These are phyloP conservation scores for Gardenia jasminoides DNA, from an alignment of 257 asterid species.

Conservation along the genomic window DNA sequence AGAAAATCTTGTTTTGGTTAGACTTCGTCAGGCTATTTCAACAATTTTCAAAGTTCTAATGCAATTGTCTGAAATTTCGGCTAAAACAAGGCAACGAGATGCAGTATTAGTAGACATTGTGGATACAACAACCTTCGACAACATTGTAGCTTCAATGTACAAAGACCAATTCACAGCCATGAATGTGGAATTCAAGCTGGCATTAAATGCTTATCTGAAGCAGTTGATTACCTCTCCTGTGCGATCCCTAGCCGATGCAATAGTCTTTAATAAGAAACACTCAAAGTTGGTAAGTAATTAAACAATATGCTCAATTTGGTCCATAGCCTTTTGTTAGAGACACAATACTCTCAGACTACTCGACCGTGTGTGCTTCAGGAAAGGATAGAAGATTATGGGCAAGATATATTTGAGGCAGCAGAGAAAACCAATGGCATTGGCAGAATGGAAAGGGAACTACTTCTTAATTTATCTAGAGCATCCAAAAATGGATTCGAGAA, in stretches of 20 bases:
- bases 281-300: conserved; percentile 32
- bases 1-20: neutral
- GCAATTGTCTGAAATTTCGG: neutral
- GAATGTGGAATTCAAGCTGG: conserved; percentile 39
- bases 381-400: conserved; percentile 32
- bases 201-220: conserved; percentile 27
- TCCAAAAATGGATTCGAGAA: conserved; percentile 31
- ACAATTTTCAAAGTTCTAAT: neutral
- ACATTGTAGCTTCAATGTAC: conserved; percentile 5
- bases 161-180: conserved; percentile 20
- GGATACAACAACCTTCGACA: conserved; percentile 28
- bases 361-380: conserved; percentile 25
- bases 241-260: conserved; percentile 38
- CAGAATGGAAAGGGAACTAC: conserved; percentile 27
- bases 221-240: conserved; percentile 15
- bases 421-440: conserved; percentile 31
- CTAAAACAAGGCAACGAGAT: conserved; percentile 32
- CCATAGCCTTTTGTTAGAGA: neutral
- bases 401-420: conserved; percentile 16
- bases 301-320: no score
- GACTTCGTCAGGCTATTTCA: neutral
- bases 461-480: conserved; percentile 14
- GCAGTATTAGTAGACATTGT: conserved; percentile 36
- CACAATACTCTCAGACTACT: neutral
- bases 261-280: conserved; percentile 37